Percentiles rank a stretch among this genome's conserved stretches.
Conservation (phyloP, 2,329 filamentous ascomycete species). For the Aschersonia sp. region DNA sequence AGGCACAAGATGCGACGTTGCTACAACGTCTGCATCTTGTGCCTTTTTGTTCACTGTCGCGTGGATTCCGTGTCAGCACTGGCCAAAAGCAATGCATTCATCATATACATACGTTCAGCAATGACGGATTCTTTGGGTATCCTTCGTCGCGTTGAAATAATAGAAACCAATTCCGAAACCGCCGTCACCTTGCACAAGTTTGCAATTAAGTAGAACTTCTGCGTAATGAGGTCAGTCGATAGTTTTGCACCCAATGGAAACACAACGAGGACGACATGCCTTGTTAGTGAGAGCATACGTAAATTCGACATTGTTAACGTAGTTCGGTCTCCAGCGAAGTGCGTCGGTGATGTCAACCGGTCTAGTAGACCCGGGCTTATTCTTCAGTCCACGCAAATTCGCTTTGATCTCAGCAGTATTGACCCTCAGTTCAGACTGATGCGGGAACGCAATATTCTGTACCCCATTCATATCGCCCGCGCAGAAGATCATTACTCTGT, state of each 20-base stretch:
- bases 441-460: constrained; percentile 77
- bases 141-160: constrained; percentile 49
- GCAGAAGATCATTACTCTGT: constrained; percentile 74
- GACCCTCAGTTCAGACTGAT: constrained; percentile 83
- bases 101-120: constrained; percentile 53
- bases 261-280: constrained; percentile 31
- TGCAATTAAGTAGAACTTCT: constrained; percentile 61
- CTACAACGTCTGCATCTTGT: constrained; percentile 76
- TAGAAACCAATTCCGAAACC: constrained; percentile 54
- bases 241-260: neutral
- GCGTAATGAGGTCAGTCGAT: constrained; percentile 8
- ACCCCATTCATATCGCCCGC: constrained; percentile 45
- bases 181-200: constrained; percentile 63
- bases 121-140: constrained; percentile 73
- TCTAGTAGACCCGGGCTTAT: constrained; percentile 86
- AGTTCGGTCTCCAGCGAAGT: constrained; percentile 53
- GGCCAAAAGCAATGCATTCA: constrained; percentile 15
- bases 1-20: constrained; percentile 80
- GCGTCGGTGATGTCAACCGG: constrained; percentile 79
- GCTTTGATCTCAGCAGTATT: constrained; percentile 80
- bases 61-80: neutral
- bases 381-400: constrained; percentile 91
- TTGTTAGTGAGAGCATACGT: constrained; percentile 88
- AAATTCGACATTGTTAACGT: constrained; percentile 66
- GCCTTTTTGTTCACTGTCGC: constrained; percentile 60